These are phyloP conservation scores for Auricularia sp. DNA, from an alignment of 768 basidiomycete species.

Conservation along the genomic window DNA sequence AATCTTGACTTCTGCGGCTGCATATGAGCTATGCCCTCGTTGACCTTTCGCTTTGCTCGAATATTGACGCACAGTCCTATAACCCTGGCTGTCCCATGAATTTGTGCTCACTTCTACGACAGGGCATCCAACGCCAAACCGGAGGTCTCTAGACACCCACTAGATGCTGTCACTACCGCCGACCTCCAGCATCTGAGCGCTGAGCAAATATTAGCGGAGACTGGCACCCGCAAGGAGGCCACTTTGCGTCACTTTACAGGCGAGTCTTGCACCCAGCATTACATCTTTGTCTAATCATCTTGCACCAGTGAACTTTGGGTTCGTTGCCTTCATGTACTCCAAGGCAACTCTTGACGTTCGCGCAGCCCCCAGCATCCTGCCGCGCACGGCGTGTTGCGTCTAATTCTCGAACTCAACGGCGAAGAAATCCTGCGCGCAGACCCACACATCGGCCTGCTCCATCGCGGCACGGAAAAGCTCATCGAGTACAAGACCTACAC, in stretches of 20 bases:
- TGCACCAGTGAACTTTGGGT: constrained; percentile 81
- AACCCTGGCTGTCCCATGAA: neutral
- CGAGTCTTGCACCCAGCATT: constrained; percentile 28
- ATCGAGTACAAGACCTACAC: constrained; percentile 99
- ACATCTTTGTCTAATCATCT: constrained; percentile 5
- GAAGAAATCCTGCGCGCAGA: constrained; percentile 87
- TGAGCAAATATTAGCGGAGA: constrained; percentile 70
- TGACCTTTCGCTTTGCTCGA: too few species aligned
- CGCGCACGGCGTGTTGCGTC: constrained; percentile 93
- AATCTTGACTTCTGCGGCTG: too few species aligned
- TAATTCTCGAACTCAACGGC: constrained; percentile 96
- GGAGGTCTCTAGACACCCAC: neutral
- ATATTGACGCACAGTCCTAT: too few species aligned
- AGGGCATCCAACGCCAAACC: neutral
- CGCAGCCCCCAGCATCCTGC: constrained; percentile 84
- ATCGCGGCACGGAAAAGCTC: constrained; percentile 96
- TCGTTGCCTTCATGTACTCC: constrained; percentile 11
- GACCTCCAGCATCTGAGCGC: constrained; percentile 76
- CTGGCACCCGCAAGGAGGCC: constrained; percentile 56
- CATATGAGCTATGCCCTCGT: too few species aligned
- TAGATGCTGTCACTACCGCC: constrained; percentile 65
- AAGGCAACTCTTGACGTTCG: constrained; percentile 2
- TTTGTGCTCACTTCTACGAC: neutral
- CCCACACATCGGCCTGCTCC: constrained; percentile 93
- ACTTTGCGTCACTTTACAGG: constrained; percentile 92